Evolutionary conservation across 306 rosid species (phyloP), one percentile per base, ranked within the genome.

Genomic region (Pterocarpus macrocarpus): DNA sequence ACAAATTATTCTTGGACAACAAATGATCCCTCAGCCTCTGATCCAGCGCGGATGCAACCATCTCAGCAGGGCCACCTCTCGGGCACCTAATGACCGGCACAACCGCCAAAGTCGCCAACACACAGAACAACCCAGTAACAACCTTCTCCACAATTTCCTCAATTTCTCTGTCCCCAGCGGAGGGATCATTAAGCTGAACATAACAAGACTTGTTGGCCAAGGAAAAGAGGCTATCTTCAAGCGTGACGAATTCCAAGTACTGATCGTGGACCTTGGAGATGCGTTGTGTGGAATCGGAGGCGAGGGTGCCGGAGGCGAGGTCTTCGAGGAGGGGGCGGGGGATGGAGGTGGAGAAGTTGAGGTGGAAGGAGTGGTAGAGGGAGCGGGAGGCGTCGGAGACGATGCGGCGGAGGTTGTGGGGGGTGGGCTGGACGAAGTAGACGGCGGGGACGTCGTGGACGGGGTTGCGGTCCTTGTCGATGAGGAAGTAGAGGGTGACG

Each of bases 241-340:
- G 78, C 0, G 98, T 93, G 15, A 93, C 97, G 78, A 93, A 95
- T 86, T 95, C 98, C 77, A 93, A 85, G 75, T 95, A 95, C 88
- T 95, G 99, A 82, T 95, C 99, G 47, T 95, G 99, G 64, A 95
- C 97, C 89, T 92, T 95, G 0, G 94, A 88, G 66, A 95, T 88
- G 2, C 96, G 86, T 2, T 76, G 73, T 69, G 87, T 89, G 0
- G 98, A 95, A 88, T 95, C 98, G 0, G 98, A 90, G 38, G 64
- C 83, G 78, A 95, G 64, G 15, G 98, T 89, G 64, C 92, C 97
- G 5, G 96, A 83, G 10, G 99, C 99, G 59, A 95, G 93, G 50
- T 93, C 97, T 81, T 93, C 98, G 0, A 95, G 98, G 44, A 95
- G 92, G 0, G 99, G 94, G 3, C 99, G 93, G 5, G 98, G 99